Base-by-base conservation (phyloP, 805 yeast genomes). In the Suhomyces prunicola region DNA sequence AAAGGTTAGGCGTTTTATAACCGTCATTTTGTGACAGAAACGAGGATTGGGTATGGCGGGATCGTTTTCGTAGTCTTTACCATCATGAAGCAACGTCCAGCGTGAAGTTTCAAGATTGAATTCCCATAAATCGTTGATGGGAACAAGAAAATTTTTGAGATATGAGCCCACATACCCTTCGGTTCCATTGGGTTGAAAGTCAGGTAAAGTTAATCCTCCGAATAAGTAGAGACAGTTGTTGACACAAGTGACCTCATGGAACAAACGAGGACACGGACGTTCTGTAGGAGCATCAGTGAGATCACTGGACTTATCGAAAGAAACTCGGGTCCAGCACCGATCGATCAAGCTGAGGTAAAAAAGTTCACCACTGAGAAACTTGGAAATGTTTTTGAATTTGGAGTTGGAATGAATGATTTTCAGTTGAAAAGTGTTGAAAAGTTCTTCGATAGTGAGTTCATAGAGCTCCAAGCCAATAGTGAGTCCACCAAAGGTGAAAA, bases 121-220 rank as follows among this genome's bases (percentile, higher is more conserved):
- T 59, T 79, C 78, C 93, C 94, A 88, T 24, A 86, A 66, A 59
- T 88, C 94, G 59, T 85, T 85, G 5, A 78, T 64, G 0, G 88
- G 82, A 5, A 63, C 63, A 33, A 74, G 62, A 31, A 57, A 57
- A 36, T 48, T 48, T 27, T 40, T 50, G 39, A 46, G 35, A 15
- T 39, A 48, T 19, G 33, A n/a, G 5, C 31, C 24, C 5, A 31
- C 17, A 8, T 23, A 22, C 2, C 27, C 48, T n/a, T 15, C 19
- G 15, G 31, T 17, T 10, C 12, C 27, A 5, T 26, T 12, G 5
- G 29, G 31, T 10, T 39, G 42, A 19, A 19, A 39, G 4, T 61
- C 66, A 1, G 61, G 57, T 7, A 81, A 69, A 0, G 71, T 66
- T 27, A 88, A 63, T 0, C 96, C 96, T 27, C 96, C 94, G 62